Base-by-base conservation (phyloP, 305 asterid genomes). In the Fraxinus nigra region DNA sequence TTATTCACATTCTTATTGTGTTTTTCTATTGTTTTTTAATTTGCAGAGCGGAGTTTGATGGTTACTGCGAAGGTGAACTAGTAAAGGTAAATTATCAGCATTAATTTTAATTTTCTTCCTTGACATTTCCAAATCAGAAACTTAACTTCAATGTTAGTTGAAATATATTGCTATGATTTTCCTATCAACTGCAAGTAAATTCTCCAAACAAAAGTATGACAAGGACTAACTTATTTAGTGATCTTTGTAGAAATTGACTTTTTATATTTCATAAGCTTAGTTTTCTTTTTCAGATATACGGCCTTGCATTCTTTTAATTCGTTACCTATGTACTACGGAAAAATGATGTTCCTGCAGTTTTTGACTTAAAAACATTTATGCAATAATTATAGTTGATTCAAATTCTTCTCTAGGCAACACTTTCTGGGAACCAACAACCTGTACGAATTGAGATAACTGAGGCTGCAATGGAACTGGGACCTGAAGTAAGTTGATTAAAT, bases 21-120 rank as follows among this genome's bases (percentile, higher is more conserved):
- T 84, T 72, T 51, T 80, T 78, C 70, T 75, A 24, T 79, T 35
- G 63, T 84, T 32, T 78, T 75, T 18, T 70, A 6, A 73, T 85
- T 79, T 87, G 86, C 97, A 96, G 99, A 82, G 98, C 98, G 73
- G 98, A 94, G 84, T 94, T 96, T 81, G 98, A 96, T 89, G 99
- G 98, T 75, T 96, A 96, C 77, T 93, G 98, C 82, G 90, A 96
- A 87, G 94, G 87, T 75, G 98, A 96, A 87, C 97, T 94, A 38
- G 88, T 94, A 77, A 95, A 95, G 98, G 98, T 94, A 89, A 80
- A 86, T 3, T 80, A 51, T 81, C 37, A 77, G 63, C 61, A 69
- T 40, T 61, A 51, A 26, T 78, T 76, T 14, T 28, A 43, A 32
- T 18, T 56, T 9, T 59, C 35, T 72, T 33, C 59, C 77, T 84